Conservation (phyloP, 129 eudicot species). For the Flaveria brownii region DNA sequence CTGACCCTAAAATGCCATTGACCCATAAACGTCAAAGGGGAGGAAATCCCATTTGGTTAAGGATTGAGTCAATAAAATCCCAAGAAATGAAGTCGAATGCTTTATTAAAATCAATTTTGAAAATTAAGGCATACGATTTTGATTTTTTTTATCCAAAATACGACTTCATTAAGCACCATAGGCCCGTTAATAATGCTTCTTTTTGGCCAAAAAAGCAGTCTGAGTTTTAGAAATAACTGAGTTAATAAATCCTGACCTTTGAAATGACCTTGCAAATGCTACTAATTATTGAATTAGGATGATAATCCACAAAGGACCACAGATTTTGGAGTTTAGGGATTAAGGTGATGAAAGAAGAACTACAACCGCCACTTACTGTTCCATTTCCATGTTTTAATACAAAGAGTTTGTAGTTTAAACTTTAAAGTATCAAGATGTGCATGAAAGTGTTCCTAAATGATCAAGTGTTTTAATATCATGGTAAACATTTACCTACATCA, state of each 20-base stretch:
- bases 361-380: neutral
- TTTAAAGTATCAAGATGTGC: no score
- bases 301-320: no score
- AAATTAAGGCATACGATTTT: no score
- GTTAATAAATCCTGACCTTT: no score
- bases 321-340: neutral
- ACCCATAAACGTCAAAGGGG: neutral
- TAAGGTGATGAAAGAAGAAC: neutral
- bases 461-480: no score
- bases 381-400: neutral
- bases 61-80: neutral
- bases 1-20: neutral
- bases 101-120: neutral
- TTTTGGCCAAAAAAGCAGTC: neutral
- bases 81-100: neutral
- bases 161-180: neutral
- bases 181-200: neutral
- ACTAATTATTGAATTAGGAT: neutral
- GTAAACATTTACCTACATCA: no score
- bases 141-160: neutral
- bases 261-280: neutral
- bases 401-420: no score
- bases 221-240: neutral
- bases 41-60: neutral
- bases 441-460: no score